Conservation (phyloP, 805 yeast genomes). For the Candida adriatica region DNA sequence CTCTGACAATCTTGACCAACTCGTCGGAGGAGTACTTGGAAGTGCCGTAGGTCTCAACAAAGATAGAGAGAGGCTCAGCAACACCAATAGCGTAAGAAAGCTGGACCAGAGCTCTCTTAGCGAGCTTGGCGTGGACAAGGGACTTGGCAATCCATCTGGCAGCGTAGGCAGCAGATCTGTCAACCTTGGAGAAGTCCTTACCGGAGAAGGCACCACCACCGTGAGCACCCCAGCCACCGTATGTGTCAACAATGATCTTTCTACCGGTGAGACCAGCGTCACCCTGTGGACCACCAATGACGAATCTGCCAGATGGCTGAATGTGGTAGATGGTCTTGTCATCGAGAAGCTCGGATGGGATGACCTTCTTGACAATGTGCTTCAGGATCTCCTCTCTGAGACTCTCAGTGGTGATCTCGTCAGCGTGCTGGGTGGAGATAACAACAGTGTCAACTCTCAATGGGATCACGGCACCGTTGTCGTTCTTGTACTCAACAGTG, state of each 20-base stretch:
- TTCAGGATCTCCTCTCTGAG: conserved; percentile 71
- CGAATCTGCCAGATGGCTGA: conserved; percentile 99
- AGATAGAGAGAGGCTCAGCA: conserved; percentile 97
- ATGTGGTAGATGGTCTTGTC: conserved; percentile 95
- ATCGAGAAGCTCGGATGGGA: conserved; percentile 85
- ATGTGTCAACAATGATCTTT: conserved; percentile 98
- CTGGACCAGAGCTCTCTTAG: conserved; percentile 96
- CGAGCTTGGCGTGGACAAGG: conserved; percentile 87
- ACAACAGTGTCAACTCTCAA: conserved; percentile 96
- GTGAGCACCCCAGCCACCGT: conserved; percentile 99
- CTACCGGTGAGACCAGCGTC: conserved; percentile 99
- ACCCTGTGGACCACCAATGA: conserved; percentile 99
- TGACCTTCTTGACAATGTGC: conserved; percentile 85
- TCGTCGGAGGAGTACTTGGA: conserved; percentile 84
- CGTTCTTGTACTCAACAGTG: conserved; percentile 92
- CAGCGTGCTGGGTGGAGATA: conserved; percentile 97
- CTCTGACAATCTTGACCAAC: conserved; percentile 83
- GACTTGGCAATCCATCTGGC: conserved; percentile 99
- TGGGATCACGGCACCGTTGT: conserved; percentile 93
- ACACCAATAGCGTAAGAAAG: conserved; percentile 99
- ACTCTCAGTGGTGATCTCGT: conserved; percentile 88
- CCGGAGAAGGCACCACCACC: conserved; percentile 99
- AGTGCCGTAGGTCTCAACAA: conserved; percentile 98
- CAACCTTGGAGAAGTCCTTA: conserved; percentile 99
- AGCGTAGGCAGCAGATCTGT: conserved; percentile 99